Percentiles rank a stretch among this genome's conserved stretches.
Evolutionary conservation across 495 filamentous ascomycete species (phyloP).

Genomic region (Neurospora terricola): DNA sequence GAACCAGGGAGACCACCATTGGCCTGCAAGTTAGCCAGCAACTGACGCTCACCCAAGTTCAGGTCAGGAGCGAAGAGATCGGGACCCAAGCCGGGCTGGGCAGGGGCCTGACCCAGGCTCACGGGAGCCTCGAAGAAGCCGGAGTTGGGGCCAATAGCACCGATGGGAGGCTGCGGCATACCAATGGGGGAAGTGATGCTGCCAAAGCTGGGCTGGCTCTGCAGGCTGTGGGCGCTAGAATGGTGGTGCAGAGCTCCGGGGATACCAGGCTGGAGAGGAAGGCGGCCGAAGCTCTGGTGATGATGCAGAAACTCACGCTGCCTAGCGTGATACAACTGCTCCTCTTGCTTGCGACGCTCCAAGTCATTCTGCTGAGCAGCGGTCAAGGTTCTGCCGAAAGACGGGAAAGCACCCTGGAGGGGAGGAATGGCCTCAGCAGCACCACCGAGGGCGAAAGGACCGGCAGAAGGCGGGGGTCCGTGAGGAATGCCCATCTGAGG

Average conservation of each 20-base stretch:
- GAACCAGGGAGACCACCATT: slow-evolving; percentile 24
- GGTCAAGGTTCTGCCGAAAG: slow-evolving; percentile 93
- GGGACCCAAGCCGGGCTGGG: slow-evolving; percentile 12
- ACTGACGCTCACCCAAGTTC: slow-evolving; percentile 29
- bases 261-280: slow-evolving; percentile 61
- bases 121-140: slow-evolving; percentile 62
- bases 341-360: slow-evolving; percentile 92
- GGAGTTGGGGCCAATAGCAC: slow-evolving; percentile 35
- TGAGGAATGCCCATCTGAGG: slow-evolving; percentile 92
- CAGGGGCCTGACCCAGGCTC: slow-evolving; percentile 10
- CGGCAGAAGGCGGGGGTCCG: slow-evolving; percentile 48
- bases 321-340: slow-evolving; percentile 90
- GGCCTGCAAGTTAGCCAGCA: slow-evolving; percentile 29
- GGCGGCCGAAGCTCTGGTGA: slow-evolving; percentile 45
- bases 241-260: slow-evolving; percentile 76
- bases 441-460: slow-evolving; percentile 35
- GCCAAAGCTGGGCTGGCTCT: slow-evolving; percentile 90
- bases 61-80: slow-evolving; percentile 42
- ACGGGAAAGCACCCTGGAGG: slow-evolving; percentile 90
- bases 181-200: slow-evolving; percentile 81
- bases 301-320: slow-evolving; percentile 69
- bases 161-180: slow-evolving; percentile 63
- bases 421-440: slow-evolving; percentile 72
- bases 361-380: slow-evolving; percentile 96
- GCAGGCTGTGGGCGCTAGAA: slow-evolving; percentile 85